Evolutionary conservation across 1,139 yeast genomes (phyloP), one percentile per base, ranked within the genome.

Genomic region (Entelexis sorbosivorans): DNA sequence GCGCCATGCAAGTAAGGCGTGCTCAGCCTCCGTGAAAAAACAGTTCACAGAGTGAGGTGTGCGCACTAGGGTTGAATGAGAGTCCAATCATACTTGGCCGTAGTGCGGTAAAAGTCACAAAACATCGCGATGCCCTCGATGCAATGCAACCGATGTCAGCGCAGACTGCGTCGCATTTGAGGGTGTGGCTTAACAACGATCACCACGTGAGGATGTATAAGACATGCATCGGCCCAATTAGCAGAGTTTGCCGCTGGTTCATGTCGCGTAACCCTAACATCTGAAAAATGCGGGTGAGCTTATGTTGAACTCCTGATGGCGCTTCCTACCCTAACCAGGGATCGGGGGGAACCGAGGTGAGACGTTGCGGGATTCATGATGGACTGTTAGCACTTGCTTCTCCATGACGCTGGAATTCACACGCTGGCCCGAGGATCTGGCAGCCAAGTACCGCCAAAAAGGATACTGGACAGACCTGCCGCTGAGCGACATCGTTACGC

Each of bases 391-490:
- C n/a, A n/a, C n/a, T n/a, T 19, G 26, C 19, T 13, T n/a, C 26
- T 5, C 17, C 11, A 51, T 51, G 53, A 14, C 28, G 4, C 32
- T 53, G 17, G 49, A 26, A 14, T 53, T 40, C 34, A 46, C 54
- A 7, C 35, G 40, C 13, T 53, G 55, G 55, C 56, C 56, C 2
- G 42, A 20, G 9, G 47, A 48, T 9, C 26, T 38, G 3, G 54
- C 44, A 5, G 19, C 13, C 3, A 29, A 19, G 26, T 53, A 53
- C 32, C 43, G 46, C 5, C 46, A 29, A 6, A 45, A 52, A 10
- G 56, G 56, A 2, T 53, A 53, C 39, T 53, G 56, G 56, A 4
- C 11, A 5, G 55, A 47, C 26, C 28, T 34, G 29, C 56, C 56
- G 3, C 26, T 53, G 10, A 20, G 35, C 22, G 51, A 52, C 26